Conservation (phyloP, 1,284 basidiomycete species). For the Boletus smithii region DNA sequence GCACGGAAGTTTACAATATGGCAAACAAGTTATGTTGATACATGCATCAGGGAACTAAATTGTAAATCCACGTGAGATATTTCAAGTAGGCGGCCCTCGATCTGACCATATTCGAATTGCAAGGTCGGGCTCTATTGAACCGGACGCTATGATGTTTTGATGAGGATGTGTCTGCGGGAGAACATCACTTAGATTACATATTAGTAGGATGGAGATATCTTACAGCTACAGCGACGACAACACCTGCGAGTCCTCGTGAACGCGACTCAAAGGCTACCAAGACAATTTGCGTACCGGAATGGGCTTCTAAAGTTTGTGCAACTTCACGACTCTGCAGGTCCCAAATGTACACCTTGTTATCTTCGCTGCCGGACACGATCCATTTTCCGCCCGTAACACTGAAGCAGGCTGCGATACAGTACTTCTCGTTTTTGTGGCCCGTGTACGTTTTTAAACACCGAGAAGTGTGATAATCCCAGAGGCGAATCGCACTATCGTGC, state of each 20-base stretch:
- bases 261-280: not conserved
- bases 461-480: constrained; percentile 94
- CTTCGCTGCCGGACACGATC: constrained; percentile 91
- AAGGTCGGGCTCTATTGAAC: constrained; percentile 77
- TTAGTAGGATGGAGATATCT: constrained; percentile 15
- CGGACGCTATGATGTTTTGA: constrained; percentile 82
- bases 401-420: constrained; percentile 76
- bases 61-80: constrained; percentile 3
- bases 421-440: constrained; percentile 78
- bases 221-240: constrained; percentile 75
- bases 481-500: constrained; percentile 84
- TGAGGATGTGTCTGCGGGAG: constrained; percentile 67
- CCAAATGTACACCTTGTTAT: constrained; percentile 87
- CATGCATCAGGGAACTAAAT: constrained; percentile 7
- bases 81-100: constrained; percentile 30
- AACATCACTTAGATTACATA: constrained; percentile 6
- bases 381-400: constrained; percentile 82
- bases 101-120: constrained; percentile 79
- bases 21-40: constrained; percentile 14
- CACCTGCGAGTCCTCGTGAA: constrained; percentile 42
- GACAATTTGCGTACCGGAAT: constrained; percentile 51
- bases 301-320: constrained; percentile 75
- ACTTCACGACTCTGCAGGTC: constrained; percentile 85
- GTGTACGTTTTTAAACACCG: constrained; percentile 90
- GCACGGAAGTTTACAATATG: constrained; percentile 4